phyloP scores from a whole-genome alignment of 202 grass and related monocot genomes.

The Sporobolus alterniflorus region DNA sequence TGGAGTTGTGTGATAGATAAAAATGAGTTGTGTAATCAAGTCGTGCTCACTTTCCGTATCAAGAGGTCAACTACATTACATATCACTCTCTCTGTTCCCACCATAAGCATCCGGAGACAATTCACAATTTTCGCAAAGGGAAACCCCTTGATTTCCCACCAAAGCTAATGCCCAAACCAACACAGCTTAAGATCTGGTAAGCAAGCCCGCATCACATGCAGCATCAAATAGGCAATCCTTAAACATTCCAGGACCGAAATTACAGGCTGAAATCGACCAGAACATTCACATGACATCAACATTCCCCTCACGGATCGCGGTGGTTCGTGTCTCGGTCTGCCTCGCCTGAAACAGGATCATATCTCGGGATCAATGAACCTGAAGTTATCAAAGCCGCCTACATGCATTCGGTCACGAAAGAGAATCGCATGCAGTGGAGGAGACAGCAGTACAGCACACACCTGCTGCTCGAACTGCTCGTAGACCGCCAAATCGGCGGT shows the following conservation, averaged over 20 bases:
- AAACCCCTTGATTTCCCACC: not conserved
- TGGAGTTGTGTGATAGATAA: not conserved
- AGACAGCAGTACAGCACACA: constrained; percentile 13
- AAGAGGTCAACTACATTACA: not conserved
- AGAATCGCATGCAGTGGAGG: not conserved
- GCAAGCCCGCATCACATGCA: constrained; percentile 9
- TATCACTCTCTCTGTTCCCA: not conserved
- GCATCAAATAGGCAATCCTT: not conserved
- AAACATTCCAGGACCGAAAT: not conserved
- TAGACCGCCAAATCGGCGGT: constrained; percentile 86
- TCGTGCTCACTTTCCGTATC: not conserved
- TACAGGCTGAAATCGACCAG: not conserved
- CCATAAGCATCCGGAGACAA: not conserved
- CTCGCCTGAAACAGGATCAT: constrained; percentile 40
- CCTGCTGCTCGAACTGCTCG: constrained; percentile 94
- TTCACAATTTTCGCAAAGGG: not conserved
- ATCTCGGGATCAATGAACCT: not conserved
- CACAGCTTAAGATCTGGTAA: constrained; percentile 14
- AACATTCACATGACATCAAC: constrained; percentile 66
- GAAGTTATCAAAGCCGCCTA: not conserved
- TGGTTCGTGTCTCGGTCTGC: constrained; percentile 33
- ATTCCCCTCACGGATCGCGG: constrained; percentile 56
- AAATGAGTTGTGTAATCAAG: not conserved
- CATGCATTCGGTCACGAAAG: constrained; percentile 7
- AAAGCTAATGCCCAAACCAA: not conserved